Base-by-base conservation (phyloP, 129 eudicot genomes). In the Centrapalus pauciflorus region DNA sequence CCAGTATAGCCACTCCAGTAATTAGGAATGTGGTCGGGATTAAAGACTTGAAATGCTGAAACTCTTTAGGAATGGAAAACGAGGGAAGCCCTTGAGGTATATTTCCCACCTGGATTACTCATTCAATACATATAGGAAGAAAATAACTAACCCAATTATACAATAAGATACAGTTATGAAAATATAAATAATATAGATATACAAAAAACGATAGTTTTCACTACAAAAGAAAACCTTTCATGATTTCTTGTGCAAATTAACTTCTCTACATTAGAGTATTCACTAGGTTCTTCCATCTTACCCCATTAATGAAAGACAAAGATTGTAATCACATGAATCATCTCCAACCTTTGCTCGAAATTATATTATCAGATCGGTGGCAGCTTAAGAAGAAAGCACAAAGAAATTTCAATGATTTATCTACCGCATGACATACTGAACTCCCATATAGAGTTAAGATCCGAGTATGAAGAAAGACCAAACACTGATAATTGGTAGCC, bases 1-100 rank as follows among this genome's bases (percentile, higher is more conserved):
- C 99, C 90, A 94, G 66, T 81, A 94, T 89, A 64, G 99, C 99
- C 62, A 94, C 99, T 33, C 99, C 95, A 63, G 99, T 94, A 55
- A 94, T 94, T 50, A 94, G 85, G 57, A 86, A 68, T 9, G 99
- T 82, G 55, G 97, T 94, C 4, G 99, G 77, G 61, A 94, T 89
- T 68, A 94, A 77, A 29, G 99, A 89, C 58, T 43, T 80, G 28
- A 77, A 70, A 68, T 86, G 75, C 29, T 66, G 76, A 80, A 94
- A 87, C 56, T 73, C 87, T 82, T 82, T 82, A 38, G 99, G 99
- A 58, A 94, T 66, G 32, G 99, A 94, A 82, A 94, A 89, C 7
- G 77, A 77, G 6, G 99, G 99, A 75, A 94, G 93, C 72, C 99
- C 99, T 64, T 89, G 95, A 61, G 99, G 97, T 80, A 94, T 89